phyloP scores from a whole-genome alignment of 2,329 filamentous ascomycete species.

The Xylaria sp. region DNA sequence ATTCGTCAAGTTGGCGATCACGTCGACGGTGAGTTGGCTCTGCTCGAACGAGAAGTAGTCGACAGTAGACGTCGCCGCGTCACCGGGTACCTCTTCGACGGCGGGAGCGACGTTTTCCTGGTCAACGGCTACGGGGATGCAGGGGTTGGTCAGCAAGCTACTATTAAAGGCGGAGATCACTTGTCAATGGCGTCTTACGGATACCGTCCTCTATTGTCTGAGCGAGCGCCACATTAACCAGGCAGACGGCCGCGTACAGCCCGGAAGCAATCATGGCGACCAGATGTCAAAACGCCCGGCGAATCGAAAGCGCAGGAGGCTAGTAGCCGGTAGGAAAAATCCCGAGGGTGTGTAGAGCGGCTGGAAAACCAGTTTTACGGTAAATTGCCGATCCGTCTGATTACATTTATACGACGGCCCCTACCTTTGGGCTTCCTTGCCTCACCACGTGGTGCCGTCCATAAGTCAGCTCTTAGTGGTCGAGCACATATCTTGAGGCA shows the following conservation, averaged over 20 bases:
- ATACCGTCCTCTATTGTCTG: constrained; percentile 22
- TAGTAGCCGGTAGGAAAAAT: background rate
- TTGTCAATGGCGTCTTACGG: constrained; percentile 18
- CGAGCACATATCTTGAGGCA: background rate
- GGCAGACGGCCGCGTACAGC: constrained; percentile 21
- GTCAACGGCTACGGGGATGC: constrained; percentile 10
- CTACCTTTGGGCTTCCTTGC: background rate
- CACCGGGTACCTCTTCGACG: constrained; percentile 16
- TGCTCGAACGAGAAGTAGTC: constrained; percentile 22
- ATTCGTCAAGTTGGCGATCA: constrained; percentile 30
- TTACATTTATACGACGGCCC: background rate
- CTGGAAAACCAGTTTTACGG: too few relatives aligned
- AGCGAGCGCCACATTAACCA: constrained; percentile 18
- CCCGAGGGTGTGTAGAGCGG: background rate
- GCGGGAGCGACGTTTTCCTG: constrained; percentile 20
- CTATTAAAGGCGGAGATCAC: constrained; percentile 2
- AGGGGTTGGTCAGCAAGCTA: constrained; percentile 18
- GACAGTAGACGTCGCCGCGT: constrained; percentile 11
- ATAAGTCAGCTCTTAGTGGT: background rate
- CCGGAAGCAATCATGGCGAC: constrained; percentile 16
- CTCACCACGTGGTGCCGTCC: background rate
- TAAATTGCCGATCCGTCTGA: background rate
- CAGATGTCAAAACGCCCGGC: constrained; percentile 4
- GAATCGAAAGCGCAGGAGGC: background rate
- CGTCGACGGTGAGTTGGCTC: constrained; percentile 25